Evolutionary conservation across 352 stramenopile genomes (phyloP), one percentile per base, ranked within the genome.

Genomic region (Stephanocyclus meneghinianus): DNA sequence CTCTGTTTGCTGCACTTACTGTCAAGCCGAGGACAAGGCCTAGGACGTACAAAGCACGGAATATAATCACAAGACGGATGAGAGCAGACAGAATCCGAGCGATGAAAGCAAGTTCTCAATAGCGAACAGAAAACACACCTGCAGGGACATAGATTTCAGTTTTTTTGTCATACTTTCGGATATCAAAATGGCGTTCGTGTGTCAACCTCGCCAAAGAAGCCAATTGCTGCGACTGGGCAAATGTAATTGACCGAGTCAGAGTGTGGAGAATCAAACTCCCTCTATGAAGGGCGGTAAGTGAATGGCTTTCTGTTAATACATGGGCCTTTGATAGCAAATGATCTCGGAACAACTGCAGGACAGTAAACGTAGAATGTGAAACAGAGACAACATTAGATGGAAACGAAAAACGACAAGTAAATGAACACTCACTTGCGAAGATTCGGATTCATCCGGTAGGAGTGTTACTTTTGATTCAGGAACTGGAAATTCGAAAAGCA

Each of bases 171-270:
- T 91, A 93, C 69, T 91, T 92, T 44, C 80, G 64, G 29, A 85
- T 86, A 75, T 94, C 87, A 83, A 91, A 95, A 63, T 95, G 91
- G 26, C 88, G 76, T 71, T 91, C 85, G 47, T 95, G 91, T 8
- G 88, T 94, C 37, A 95, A 76, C 61, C 88, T 76, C 21, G 81
- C 91, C 21, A 94, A 74, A 57, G 82, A 91, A 42, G 89, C 86
- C 18, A 95, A 74, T 75, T 93, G 87, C 78, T 92, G 90, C 30
- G 75, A 86, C 71, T 94, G 88, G 8, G 81, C 86, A 53, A 90
- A 83, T 2, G 87, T 90, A 2, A 93, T 73, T 11, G 85, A 83
- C 56, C 87, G 70, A 48, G 63, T 71, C 2, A 92, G 66, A 50
- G 76, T 88, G 70, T 93, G 88, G 29, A 91, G 70, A 44, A 93